Conservation (phyloP, 1,284 basidiomycete species). For the Porodaedalea pini region DNA sequence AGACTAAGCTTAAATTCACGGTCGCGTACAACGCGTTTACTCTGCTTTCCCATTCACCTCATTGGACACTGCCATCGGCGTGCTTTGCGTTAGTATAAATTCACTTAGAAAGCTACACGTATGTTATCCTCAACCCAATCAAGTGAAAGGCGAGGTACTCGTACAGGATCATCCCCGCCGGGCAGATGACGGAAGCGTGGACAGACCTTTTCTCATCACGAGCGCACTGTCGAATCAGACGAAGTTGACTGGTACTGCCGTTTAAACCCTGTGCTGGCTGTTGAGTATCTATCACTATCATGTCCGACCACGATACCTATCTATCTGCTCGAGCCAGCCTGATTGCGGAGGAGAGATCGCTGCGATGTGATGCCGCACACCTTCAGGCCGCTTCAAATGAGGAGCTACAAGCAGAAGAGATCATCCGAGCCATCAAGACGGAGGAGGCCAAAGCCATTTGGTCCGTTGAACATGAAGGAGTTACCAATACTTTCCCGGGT, state of each 20-base stretch:
- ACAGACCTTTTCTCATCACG: neutral
- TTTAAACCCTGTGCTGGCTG: too few species aligned
- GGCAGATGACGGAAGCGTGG: too few species aligned
- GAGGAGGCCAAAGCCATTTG: slow-evolving; percentile 56
- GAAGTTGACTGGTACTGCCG: neutral
- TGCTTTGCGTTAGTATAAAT: too few species aligned
- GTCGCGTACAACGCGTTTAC: too few species aligned
- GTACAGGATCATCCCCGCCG: too few species aligned
- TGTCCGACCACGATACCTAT: slow-evolving; percentile 31
- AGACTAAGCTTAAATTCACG: too few species aligned
- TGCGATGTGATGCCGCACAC: slow-evolving; percentile 37
- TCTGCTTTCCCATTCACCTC: too few species aligned
- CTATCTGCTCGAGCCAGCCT: slow-evolving; percentile 41
- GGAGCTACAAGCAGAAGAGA: slow-evolving; percentile 52
- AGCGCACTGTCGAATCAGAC: neutral
- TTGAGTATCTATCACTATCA: neutral
- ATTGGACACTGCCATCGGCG: too few species aligned
- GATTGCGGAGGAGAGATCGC: slow-evolving; percentile 48
- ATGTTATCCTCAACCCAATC: too few species aligned
- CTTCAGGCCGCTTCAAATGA: slow-evolving; percentile 32
- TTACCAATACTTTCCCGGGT: slow-evolving; percentile 64
- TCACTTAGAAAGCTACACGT: too few species aligned
- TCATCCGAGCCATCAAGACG: slow-evolving; percentile 50
- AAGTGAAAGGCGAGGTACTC: too few species aligned
- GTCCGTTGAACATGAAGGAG: slow-evolving; percentile 47